A percentile compares a stretch with the other conserved stretches of the same genome.
Conservation (phyloP, 805 yeast genomes). For the Starmerella apicola region DNA sequence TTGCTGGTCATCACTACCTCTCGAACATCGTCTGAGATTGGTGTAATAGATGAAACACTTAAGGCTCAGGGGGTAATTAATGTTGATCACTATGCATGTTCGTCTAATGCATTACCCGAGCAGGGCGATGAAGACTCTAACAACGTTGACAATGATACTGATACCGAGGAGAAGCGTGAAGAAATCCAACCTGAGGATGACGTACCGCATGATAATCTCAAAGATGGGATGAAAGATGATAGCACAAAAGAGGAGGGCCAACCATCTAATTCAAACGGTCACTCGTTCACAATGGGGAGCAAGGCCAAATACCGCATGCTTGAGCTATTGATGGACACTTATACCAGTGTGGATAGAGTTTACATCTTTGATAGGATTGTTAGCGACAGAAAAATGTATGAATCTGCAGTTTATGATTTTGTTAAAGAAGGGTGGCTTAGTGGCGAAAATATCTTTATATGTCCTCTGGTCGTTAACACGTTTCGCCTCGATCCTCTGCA, state of each 20-base stretch:
- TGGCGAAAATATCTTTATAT: constrained; percentile 9
- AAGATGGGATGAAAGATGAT: neutral
- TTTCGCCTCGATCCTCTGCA: constrained; percentile 6
- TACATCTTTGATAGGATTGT: constrained; percentile 15
- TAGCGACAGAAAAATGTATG: constrained; percentile 9
- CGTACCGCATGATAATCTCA: neutral
- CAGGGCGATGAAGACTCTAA: neutral
- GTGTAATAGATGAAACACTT: constrained; percentile 10
- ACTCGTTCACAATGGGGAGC: constrained; percentile 1
- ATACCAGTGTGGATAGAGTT: constrained; percentile 8
- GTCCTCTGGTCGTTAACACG: constrained; percentile 1
- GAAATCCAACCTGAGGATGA: neutral
- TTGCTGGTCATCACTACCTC: constrained; percentile 18
- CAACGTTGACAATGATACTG: neutral
- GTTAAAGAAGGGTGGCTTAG: constrained; percentile 9
- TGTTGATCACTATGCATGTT: constrained; percentile 16
- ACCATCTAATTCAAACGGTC: neutral
- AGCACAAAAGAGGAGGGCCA: neutral
- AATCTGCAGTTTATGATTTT: constrained; percentile 1
- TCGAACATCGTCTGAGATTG: constrained; percentile 7
- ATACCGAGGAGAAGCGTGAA: neutral
- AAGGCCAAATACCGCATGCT: constrained; percentile 11
- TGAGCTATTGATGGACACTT: constrained; percentile 15
- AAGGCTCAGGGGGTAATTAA: constrained; percentile 7
- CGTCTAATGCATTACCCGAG: neutral